Evolutionary conservation across 192 early-diverging fungal species (phyloP).

Genomic region (Diversispora epigaea): DNA sequence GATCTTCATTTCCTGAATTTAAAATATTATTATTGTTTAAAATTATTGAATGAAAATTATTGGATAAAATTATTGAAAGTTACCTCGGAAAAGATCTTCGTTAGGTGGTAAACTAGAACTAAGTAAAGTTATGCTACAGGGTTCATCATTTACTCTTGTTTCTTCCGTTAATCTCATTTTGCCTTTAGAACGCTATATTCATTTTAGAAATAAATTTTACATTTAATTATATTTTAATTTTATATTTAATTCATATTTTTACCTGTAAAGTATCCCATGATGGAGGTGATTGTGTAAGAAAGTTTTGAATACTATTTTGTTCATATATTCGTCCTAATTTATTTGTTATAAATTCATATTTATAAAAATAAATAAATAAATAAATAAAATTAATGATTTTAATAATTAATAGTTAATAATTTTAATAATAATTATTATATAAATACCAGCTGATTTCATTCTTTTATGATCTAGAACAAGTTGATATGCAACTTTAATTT

Average conservation of each 20-base stretch:
- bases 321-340: slow-evolving; percentile 40
- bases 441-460: slow-evolving; percentile 60
- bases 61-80: background rate
- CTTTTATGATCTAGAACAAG: slow-evolving; percentile 84
- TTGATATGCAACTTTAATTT: slow-evolving; percentile 96
- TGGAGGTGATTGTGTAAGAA: slow-evolving; percentile 68
- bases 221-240: background rate
- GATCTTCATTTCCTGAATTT: background rate
- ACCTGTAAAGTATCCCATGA: slow-evolving; percentile 62
- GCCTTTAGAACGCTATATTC: slow-evolving; percentile 1
- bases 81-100: slow-evolving; percentile 33
- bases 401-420: background rate
- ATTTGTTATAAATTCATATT: too few species aligned
- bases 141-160: slow-evolving; percentile 20
- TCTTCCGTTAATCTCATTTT: slow-evolving; percentile 6
- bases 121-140: slow-evolving; percentile 54
- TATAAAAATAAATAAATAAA: background rate
- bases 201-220: background rate
- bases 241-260: slow-evolving; percentile 33
- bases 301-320: slow-evolving; percentile 61
- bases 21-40: background rate
- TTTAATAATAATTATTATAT: background rate
- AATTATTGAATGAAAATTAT: background rate
- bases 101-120: slow-evolving; percentile 60
- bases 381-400: background rate